Percentiles rank a stretch among this genome's conserved stretches.
phyloP scores from a whole-genome alignment of 2,329 filamentous ascomycete genomes.

The Cryoendolithus antarcticus region DNA sequence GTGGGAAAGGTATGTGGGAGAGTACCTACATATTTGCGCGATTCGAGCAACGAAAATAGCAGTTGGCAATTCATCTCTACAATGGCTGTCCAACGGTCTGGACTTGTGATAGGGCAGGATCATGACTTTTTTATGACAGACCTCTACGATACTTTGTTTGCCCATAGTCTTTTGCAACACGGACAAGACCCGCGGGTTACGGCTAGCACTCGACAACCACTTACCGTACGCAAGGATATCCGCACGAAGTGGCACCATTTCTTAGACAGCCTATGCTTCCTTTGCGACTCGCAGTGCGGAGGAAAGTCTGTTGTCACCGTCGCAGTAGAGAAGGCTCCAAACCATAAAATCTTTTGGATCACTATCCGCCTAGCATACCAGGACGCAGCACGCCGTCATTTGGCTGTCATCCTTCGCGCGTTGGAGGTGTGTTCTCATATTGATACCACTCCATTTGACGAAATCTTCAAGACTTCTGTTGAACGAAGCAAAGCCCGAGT shows the following conservation, averaged over 20 bases:
- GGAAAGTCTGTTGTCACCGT: background rate
- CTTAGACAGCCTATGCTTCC: background rate
- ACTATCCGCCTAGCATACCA: background rate
- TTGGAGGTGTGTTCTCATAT: background rate
- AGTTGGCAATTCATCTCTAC: too few relatives aligned
- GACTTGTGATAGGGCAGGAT: too few relatives aligned
- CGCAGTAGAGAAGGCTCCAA: background rate
- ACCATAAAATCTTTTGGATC: background rate
- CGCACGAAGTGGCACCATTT: conserved; percentile 1
- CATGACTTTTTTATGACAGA: too few relatives aligned
- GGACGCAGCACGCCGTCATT: background rate
- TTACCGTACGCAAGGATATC: too few relatives aligned
- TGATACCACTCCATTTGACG: background rate
- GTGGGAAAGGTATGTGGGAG: too few relatives aligned
- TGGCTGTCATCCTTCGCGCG: background rate
- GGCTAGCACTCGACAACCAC: too few relatives aligned
- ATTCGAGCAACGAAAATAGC: too few relatives aligned
- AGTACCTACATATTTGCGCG: too few relatives aligned
- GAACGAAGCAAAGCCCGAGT: background rate
- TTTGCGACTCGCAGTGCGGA: background rate
- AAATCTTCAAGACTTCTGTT: background rate
- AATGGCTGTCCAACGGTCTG: too few relatives aligned
- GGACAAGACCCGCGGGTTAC: too few relatives aligned
- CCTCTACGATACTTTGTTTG: too few relatives aligned
- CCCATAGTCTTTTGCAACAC: too few relatives aligned